Conservation (phyloP, 495 filamentous ascomycete genomes). For the Penicillium soppii region DNA sequence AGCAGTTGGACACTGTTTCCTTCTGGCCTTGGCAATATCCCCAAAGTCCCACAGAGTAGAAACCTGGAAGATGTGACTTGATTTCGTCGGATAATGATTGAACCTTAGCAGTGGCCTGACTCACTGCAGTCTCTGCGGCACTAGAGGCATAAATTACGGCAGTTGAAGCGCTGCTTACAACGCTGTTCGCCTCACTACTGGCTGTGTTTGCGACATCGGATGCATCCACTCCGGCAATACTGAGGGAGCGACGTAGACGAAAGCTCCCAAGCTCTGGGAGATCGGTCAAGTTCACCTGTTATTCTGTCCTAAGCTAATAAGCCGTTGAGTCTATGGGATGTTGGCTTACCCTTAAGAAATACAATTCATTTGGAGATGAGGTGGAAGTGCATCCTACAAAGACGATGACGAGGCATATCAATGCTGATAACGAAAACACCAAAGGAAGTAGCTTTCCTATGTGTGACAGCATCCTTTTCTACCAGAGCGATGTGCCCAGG, state of each 20-base stretch:
- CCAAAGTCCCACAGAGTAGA: neutral
- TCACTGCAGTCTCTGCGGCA: too few relatives aligned
- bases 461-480: neutral
- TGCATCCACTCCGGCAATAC: neutral
- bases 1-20: neutral
- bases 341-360: slow-evolving; percentile 4
- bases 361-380: neutral
- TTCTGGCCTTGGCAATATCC: slow-evolving; percentile 4
- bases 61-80: neutral
- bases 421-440: neutral
- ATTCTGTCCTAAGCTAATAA: neutral
- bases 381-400: slow-evolving; percentile 4
- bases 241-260: neutral
- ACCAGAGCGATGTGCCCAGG: too few relatives aligned
- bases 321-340: neutral
- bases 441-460: neutral
- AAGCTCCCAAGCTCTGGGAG: neutral
- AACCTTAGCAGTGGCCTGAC: too few relatives aligned
- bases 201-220: neutral
- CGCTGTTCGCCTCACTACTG: too few relatives aligned
- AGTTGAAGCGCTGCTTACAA: too few relatives aligned
- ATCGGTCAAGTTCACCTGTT: slow-evolving; percentile 2
- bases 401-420: slow-evolving; percentile 1
- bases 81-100: too few relatives aligned
- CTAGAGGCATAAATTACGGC: too few relatives aligned